phyloP scores from a whole-genome alignment of 257 asterid species.

The Asclepias syriaca region DNA sequence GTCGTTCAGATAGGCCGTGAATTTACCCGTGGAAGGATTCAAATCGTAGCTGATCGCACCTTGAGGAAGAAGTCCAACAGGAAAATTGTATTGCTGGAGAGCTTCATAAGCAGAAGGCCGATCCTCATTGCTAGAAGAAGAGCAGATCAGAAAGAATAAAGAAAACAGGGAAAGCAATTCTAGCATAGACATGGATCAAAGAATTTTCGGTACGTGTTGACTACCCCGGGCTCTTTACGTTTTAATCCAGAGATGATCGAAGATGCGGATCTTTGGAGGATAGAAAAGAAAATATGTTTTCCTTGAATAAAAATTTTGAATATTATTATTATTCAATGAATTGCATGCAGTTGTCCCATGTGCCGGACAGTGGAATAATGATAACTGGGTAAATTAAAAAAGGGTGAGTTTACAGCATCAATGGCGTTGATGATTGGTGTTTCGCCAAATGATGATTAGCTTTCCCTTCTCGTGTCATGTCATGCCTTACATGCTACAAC shows the following conservation, averaged over 20 bases:
- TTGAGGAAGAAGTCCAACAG: conserved; percentile 47
- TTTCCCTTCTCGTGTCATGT: no score
- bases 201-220: neutral
- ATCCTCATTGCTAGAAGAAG: neutral
- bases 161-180: neutral
- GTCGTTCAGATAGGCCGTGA: conserved; percentile 33
- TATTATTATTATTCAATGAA: neutral
- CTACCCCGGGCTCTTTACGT: neutral
- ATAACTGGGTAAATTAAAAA: no score
- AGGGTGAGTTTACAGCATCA: neutral
- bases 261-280: neutral
- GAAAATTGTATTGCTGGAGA: conserved; percentile 44
- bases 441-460: no score
- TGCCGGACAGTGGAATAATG: no score
- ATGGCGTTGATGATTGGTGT: neutral
- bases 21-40: conserved; percentile 30
- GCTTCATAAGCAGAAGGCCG: conserved; percentile 35
- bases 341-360: conserved; percentile 2
- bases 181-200: conserved; percentile 11
- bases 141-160: neutral
- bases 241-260: neutral
- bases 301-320: neutral
- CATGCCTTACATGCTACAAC: no score
- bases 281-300: neutral
- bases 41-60: conserved; percentile 48